Evolutionary conservation across 331 rosid species (phyloP), one percentile per base, ranked within the genome.

Genomic region (Quercus tomentella): DNA sequence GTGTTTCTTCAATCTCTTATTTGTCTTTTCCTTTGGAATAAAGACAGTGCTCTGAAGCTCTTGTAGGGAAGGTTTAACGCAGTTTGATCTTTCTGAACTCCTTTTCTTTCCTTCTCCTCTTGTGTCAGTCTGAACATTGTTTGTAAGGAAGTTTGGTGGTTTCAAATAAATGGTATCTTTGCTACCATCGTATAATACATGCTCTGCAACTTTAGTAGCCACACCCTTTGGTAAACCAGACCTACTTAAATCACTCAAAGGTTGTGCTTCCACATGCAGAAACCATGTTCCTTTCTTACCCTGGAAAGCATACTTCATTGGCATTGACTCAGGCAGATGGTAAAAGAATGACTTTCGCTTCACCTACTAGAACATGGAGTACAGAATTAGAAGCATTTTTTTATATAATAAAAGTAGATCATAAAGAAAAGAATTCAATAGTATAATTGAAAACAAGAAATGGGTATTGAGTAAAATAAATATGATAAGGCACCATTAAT

Each of bases 261-360:
- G 58, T 61, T 26, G 71, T 31, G 73, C 93, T 79, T 90, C 86
- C 22, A 85, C 87, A 62, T 80, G 93, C 76, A 94, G 90, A 89
- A 91, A 90, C 93, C 96, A 92, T 21, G 83, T 69, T 60, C 87
- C 87, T 63, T 70, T 66, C 81, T 67, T 87, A 23, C 77, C 84
- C 23, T 55, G 85, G 76, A 89, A 90, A 77, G 66, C 91, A 77
- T 55, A 57, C 81, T 82, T 87, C 61, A 88, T 16, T 55, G 84
- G 88, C 74, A 87, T 65, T 33, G 94, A 87, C 77, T 91, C 92
- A 4, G 97, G 78, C 77, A 94, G 79, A 89, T 82, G 72, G 83
- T 94, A 94, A 77, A 89, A 81, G 85, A 56, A 56, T 6, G 92
- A 84, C 75, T 79, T 87, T 82, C 76, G 84, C 89, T 88, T 82